Percentiles rank a stretch among this genome's conserved stretches.
These are phyloP conservation scores for Cercospora nicotianae DNA, from an alignment of 2,329 filamentous ascomycete genomes.

Conservation along the genomic window DNA sequence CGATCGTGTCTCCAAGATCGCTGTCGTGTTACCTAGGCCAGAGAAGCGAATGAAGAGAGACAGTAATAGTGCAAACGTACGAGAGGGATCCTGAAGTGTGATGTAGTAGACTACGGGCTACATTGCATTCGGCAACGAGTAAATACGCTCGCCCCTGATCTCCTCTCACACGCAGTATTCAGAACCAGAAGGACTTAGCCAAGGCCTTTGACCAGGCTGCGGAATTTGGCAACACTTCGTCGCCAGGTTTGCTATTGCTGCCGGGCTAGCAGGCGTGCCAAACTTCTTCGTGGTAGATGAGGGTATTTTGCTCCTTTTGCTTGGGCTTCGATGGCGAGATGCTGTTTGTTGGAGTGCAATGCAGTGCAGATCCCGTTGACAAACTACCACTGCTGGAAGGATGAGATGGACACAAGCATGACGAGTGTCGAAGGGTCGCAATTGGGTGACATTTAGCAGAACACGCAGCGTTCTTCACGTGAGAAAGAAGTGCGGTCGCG, in stretches of 20 bases:
- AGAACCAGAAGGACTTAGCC: not conserved
- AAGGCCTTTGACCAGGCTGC: not conserved
- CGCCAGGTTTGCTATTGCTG: not conserved
- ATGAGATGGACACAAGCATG: not conserved
- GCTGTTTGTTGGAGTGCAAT: not conserved
- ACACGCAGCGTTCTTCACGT: not conserved
- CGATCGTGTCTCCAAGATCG: not conserved
- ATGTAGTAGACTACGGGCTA: not conserved
- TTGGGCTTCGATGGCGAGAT: not conserved
- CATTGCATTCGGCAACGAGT: not conserved
- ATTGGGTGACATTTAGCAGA: not conserved
- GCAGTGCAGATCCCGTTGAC: not conserved
- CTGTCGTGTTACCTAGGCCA: not conserved
- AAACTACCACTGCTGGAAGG: not conserved
- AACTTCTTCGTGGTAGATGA: not conserved
- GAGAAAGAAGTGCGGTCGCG: not conserved
- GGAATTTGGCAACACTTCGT: not conserved
- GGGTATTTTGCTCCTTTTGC: not conserved
- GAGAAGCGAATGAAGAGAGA: not conserved
- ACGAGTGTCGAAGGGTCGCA: not conserved
- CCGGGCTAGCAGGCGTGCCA: not conserved
- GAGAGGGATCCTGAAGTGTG: not conserved
- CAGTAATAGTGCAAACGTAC: not conserved
- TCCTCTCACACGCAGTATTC: not conserved
- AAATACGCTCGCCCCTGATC: not conserved